Percentiles rank a stretch among this genome's conserved stretches.
These are phyloP conservation scores for Celoporthe dispersa DNA, from an alignment of 2,329 filamentous ascomycete genomes.

Conservation along the genomic window DNA sequence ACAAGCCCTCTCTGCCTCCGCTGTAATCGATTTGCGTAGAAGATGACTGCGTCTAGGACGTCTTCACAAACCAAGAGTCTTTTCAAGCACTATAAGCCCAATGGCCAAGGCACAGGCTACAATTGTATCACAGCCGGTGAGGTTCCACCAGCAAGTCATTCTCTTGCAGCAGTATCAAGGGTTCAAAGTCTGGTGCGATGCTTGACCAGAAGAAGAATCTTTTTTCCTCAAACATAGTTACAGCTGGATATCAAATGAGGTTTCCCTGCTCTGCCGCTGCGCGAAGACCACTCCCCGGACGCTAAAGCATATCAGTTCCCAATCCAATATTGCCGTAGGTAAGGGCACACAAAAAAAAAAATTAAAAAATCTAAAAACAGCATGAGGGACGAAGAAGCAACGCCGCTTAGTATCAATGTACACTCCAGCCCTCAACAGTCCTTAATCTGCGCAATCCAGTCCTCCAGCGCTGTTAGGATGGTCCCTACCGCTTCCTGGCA, in stretches of 20 bases:
- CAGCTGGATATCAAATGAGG: background rate
- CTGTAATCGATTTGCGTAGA: background rate
- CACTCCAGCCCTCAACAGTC: background rate
- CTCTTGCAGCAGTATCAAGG: background rate
- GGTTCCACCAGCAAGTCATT: background rate
- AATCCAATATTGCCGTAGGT: background rate
- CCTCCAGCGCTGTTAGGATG: background rate
- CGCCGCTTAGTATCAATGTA: background rate
- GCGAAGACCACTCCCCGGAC: background rate
- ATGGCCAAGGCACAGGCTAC: too few relatives aligned
- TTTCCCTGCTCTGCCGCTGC: background rate
- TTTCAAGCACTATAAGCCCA: too few relatives aligned
- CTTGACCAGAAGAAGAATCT: background rate
- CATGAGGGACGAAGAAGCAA: background rate
- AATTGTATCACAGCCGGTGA: too few relatives aligned
- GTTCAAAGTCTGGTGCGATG: background rate
- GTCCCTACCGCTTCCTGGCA: constrained; percentile 34
- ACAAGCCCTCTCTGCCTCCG: background rate
- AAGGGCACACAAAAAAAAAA: background rate
- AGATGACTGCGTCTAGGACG: too few relatives aligned
- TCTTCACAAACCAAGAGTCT: too few relatives aligned
- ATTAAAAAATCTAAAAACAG: background rate
- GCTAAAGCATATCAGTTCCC: background rate
- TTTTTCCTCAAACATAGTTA: background rate
- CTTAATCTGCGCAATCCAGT: background rate